Evolutionary conservation across 768 basidiomycete species (phyloP), one percentile per base, ranked within the genome.

Genomic region (Butyriboletus loyo): DNA sequence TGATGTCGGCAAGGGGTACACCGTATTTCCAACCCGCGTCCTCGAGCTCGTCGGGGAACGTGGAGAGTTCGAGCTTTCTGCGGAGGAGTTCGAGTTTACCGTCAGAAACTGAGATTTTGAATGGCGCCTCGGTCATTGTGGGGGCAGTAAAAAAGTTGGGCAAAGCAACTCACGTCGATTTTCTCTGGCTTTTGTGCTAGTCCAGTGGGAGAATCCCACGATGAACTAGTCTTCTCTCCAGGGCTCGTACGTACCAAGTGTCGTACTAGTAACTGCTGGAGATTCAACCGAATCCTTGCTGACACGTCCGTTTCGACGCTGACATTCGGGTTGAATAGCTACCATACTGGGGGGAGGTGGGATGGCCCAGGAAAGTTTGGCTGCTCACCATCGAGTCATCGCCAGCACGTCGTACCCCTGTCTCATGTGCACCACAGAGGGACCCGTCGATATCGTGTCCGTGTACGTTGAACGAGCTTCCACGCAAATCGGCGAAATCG

Each of bases 41-140:
- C 10, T 81, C 72, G 2, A 86, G 70, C 54, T 85, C 83, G 59
- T 84, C 80, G 0, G 85, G 85, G n/a, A 84, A 73, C 1, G 63
- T 68, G 0, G 75, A 62, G 15, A 80, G 69, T 0, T 67, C 70
- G 13, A 86, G 78, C 55, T 82, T 85, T 37, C 64, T 59, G 7
- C 64, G 64, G 14, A 85, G 72, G 14, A 66, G 27, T 0, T 65
- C 60, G 24, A 86, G 63, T 15, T 72, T 60, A 1, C 62, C 61
- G 38, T 80, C 78, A 0, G 81, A 52, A 13, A 86, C 59, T 7
- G 73, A 46, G 34, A 86, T 75, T 32, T 60, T 71, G 76, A 83
- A 86, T 0, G 76, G 66, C 7, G 56, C 54, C 54, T 79, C 79
- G 14, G 62, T 9, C 69, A 67, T 68, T 3, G 39, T 30, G 11